These are phyloP conservation scores for Apiospora aurea DNA, from an alignment of 2,329 filamentous ascomycete genomes.

Conservation along the genomic window DNA sequence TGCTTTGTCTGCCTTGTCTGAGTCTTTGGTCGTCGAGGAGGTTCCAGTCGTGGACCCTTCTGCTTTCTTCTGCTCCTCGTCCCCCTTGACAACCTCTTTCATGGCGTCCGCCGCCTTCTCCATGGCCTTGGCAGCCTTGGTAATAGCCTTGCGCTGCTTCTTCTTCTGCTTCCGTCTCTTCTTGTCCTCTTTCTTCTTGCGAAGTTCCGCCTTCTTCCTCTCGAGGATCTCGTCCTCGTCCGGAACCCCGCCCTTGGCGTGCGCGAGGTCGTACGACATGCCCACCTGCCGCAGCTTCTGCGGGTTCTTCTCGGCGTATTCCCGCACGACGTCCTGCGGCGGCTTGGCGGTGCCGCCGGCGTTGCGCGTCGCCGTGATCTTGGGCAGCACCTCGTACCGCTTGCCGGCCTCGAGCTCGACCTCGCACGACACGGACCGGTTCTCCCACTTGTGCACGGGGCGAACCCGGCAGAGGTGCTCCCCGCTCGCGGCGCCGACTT, in stretches of 20 bases:
- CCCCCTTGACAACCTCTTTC: constrained; percentile 26
- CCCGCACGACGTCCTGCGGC: constrained; percentile 66
- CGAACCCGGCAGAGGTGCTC: constrained; percentile 46
- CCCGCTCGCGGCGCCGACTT: constrained; percentile 33
- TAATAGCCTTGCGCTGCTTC: constrained; percentile 45
- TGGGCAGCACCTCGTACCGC: constrained; percentile 71
- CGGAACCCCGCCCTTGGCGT: constrained; percentile 62
- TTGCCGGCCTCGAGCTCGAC: constrained; percentile 72
- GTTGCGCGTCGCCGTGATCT: constrained; percentile 64
- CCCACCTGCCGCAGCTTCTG: constrained; percentile 73
- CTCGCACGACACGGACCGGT: constrained; percentile 74
- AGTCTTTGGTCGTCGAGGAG: not conserved
- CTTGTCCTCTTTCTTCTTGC: constrained; percentile 47
- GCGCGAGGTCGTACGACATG: constrained; percentile 65
- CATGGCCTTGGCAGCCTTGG: constrained; percentile 48
- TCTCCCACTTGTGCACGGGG: constrained; percentile 50
- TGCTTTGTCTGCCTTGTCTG: not conserved
- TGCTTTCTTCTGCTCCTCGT: not conserved
- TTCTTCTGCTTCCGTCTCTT: constrained; percentile 43
- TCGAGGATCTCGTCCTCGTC: constrained; percentile 53
- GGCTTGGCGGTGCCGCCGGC: constrained; percentile 47
- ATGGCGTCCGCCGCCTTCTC: constrained; percentile 35
- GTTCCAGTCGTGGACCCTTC: too few relatives aligned
- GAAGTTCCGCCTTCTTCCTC: constrained; percentile 43
- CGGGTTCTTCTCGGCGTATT: constrained; percentile 52